Conservation (phyloP, 1,139 yeast species). For the Geotrichum australiense region DNA sequence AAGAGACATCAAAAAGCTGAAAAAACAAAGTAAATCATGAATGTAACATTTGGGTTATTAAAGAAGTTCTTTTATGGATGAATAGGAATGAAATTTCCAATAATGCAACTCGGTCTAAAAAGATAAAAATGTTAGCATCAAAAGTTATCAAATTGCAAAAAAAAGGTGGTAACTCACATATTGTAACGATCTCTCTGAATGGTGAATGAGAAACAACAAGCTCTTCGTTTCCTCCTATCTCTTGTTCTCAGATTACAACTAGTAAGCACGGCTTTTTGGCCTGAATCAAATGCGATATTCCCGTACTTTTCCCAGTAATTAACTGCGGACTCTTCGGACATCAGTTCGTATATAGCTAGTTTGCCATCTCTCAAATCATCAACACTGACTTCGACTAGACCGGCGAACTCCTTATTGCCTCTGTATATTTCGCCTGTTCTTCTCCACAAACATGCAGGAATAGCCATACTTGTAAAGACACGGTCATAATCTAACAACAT, state of each 20-base stretch:
- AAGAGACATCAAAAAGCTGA: background rate
- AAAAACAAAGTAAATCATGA: background rate
- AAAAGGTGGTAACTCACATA: slow-evolving; percentile 34
- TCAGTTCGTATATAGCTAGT: slow-evolving; percentile 83
- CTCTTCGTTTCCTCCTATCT: slow-evolving; percentile 73
- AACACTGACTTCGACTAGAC: slow-evolving; percentile 83
- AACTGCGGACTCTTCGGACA: slow-evolving; percentile 97
- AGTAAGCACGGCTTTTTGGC: slow-evolving; percentile 90
- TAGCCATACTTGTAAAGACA: slow-evolving; percentile 95
- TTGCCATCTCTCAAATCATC: slow-evolving; percentile 92
- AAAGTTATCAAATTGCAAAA: background rate
- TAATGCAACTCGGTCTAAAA: slow-evolving; percentile 73
- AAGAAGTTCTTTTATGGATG: slow-evolving; percentile 30
- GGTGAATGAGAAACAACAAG: slow-evolving; percentile 93
- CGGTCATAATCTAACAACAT: slow-evolving; percentile 91
- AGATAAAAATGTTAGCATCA: slow-evolving; percentile 3
- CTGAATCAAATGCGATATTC: slow-evolving; percentile 91
- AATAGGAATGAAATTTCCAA: slow-evolving; percentile 91
- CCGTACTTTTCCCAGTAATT: slow-evolving; percentile 98
- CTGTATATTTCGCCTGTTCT: slow-evolving; percentile 95
- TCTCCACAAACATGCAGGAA: slow-evolving; percentile 96
- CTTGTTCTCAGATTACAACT: slow-evolving; percentile 81
- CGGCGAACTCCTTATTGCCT: slow-evolving; percentile 95
- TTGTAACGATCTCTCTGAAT: slow-evolving; percentile 88
- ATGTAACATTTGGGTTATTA: background rate